Evolutionary conservation across 805 yeast genomes (phyloP).

Genomic region (Kurtzmaniella cleridarum): DNA sequence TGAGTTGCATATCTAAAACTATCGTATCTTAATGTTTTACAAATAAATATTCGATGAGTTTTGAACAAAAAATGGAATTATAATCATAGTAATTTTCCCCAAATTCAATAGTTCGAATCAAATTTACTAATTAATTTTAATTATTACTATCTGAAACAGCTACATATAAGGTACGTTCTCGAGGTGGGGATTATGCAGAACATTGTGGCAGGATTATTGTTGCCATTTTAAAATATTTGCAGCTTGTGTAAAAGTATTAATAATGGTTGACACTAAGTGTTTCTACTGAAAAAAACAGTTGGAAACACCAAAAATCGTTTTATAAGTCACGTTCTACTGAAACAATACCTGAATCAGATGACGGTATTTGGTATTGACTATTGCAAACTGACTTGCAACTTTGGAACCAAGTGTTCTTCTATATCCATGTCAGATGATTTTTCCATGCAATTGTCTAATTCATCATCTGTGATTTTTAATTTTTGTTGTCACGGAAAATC

Average conservation of each 20-base stretch:
- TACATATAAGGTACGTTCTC: too few relatives aligned
- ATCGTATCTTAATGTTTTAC: too few relatives aligned
- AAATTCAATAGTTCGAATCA: too few relatives aligned
- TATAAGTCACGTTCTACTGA: background rate
- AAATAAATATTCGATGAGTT: too few relatives aligned
- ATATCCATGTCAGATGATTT: slow-evolving; percentile 10
- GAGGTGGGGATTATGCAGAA: slow-evolving; percentile 1
- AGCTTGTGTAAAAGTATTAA: background rate
- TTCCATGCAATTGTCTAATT: slow-evolving; percentile 7
- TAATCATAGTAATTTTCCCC: too few relatives aligned
- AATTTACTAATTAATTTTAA: too few relatives aligned
- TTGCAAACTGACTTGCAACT: background rate
- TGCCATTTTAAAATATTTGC: background rate
- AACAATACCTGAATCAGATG: too few relatives aligned
- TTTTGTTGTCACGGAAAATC: background rate
- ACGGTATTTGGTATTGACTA: background rate
- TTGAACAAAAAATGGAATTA: too few relatives aligned
- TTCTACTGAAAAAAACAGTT: background rate
- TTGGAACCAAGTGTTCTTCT: slow-evolving; percentile 5
- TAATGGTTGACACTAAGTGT: too few relatives aligned
- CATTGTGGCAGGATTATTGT: background rate
- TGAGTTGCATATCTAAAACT: too few relatives aligned
- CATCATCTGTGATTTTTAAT: too few relatives aligned
- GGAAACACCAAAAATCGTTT: background rate
- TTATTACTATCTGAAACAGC: too few relatives aligned